Evolutionary conservation across 73 alveolate species (phyloP), one percentile per base, ranked within the genome.

Genomic region (Paramecium primaurelia): DNA sequence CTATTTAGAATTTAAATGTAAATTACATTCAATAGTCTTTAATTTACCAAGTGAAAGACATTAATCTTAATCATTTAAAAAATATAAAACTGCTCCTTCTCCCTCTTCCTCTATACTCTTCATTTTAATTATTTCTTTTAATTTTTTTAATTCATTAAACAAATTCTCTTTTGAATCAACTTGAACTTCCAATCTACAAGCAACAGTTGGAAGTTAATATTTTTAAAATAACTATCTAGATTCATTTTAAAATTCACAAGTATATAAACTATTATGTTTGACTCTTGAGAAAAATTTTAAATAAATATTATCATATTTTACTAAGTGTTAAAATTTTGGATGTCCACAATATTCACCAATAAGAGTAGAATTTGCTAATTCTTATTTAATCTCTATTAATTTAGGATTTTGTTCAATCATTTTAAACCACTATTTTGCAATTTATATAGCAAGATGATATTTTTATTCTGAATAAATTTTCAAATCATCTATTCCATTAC

Each of bases 61-160:
- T 37, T 73, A 0, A 34, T 40, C 34, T 14, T 32, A 22, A 30
- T 73, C 11, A 73, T 73, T 40, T 12, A 34, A 6, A 73, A 73
- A 38, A 73, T 73, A 73, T 30, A 73, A 30, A 8, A 73, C 87
- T n/a, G 47, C 87, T 73, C 87, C 87, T 73, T 73, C 87, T 73
- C 87, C 87, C 26, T 34, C 87, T 36, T 73, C 87, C 18, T 73
- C 59, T 14, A 73, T n/a, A 38, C 37, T 37, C n/a, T 16, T 37
- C 12, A 36, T 14, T 37, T 34, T 37, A 0, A 73, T 73, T 0
- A 22, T 22, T 0, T 36, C 59, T 14, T 73, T 37, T 37, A 73
- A 8, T 16, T 73, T 40, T n/a, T 73, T 36, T 6, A 73, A 10
- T 40, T 73, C 59, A 8, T 16, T 22, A 5, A 30, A 16, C 22